A percentile compares a stretch with the other conserved stretches of the same genome.
Conservation (phyloP, 2,329 filamentous ascomycete species). For the Exutisphaerella laricina region DNA sequence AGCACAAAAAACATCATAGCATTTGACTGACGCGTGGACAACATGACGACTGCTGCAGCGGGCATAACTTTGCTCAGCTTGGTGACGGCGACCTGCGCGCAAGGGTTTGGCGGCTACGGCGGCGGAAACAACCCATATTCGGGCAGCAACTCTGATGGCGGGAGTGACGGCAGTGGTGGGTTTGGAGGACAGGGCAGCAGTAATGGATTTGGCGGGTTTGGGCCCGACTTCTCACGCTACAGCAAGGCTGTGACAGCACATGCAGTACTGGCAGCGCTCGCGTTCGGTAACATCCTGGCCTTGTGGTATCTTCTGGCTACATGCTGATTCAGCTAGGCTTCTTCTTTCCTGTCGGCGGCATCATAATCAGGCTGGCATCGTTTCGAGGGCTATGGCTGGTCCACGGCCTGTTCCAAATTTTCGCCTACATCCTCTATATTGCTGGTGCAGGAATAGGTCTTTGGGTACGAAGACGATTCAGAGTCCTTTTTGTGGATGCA, state of each 20-base stretch:
- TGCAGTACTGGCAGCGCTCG: slow-evolving; percentile 41
- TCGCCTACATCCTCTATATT: slow-evolving; percentile 46
- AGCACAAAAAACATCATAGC: not conserved
- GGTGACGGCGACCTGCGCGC: slow-evolving; percentile 8
- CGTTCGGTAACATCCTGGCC: slow-evolving; percentile 31
- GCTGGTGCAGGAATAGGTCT: slow-evolving; percentile 50
- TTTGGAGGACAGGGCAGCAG: slow-evolving; percentile 10
- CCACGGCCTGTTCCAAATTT: slow-evolving; percentile 45
- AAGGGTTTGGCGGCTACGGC: slow-evolving; percentile 12
- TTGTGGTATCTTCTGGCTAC: too few species aligned
- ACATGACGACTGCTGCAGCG: not conserved
- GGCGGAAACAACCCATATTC: slow-evolving; percentile 12
- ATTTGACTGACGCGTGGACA: not conserved
- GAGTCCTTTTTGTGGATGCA: too few species aligned
- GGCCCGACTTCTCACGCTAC: slow-evolving; percentile 10
- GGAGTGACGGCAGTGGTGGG: slow-evolving; percentile 4
- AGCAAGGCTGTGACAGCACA: slow-evolving; percentile 41
- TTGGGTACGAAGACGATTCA: too few species aligned
- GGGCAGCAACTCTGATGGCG: slow-evolving; percentile 8
- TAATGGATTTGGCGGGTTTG: slow-evolving; percentile 10
- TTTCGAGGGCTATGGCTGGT: slow-evolving; percentile 43
- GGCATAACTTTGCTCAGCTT: slow-evolving; percentile 2
- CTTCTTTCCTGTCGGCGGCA: slow-evolving; percentile 44
- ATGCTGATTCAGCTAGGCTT: slow-evolving; percentile 24
- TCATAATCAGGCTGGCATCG: slow-evolving; percentile 42